Percentiles rank a stretch among this genome's conserved stretches.
These are phyloP conservation scores for Aethionema arabicum DNA, from an alignment of 345 rosid genomes.

Conservation along the genomic window DNA sequence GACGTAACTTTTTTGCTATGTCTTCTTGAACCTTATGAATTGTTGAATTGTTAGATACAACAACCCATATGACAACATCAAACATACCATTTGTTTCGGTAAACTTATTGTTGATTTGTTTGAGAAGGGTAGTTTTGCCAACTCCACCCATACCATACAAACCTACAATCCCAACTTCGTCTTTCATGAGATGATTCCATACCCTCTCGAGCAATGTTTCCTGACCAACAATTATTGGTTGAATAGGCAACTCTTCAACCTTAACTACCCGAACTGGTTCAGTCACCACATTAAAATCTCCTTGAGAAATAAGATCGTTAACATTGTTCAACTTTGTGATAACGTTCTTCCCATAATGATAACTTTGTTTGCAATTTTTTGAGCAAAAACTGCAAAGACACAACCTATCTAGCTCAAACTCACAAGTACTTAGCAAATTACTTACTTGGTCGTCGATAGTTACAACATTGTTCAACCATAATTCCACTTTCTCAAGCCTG, in stretches of 20 bases:
- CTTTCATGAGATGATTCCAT: slow-evolving; percentile 8
- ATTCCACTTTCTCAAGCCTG: neutral
- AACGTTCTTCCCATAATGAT: neutral
- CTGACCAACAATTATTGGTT: slow-evolving; percentile 3
- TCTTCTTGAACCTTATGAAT: slow-evolving; percentile 18
- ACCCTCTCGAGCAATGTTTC: slow-evolving; percentile 3
- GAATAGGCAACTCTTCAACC: neutral
- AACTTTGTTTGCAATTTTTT: neutral
- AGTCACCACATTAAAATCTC: slow-evolving; percentile 17
- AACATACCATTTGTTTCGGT: neutral
- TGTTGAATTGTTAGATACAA: slow-evolving; percentile 3
- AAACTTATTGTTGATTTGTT: slow-evolving; percentile 20
- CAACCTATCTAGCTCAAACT: neutral
- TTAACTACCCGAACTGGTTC: neutral
- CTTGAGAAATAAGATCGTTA: neutral
- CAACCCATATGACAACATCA: slow-evolving; percentile 20
- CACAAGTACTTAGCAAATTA: neutral
- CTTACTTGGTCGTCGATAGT: neutral
- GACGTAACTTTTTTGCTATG: neutral
- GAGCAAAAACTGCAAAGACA: slow-evolving; percentile 3
- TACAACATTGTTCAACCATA: slow-evolving; percentile 7
- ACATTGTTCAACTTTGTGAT: neutral
- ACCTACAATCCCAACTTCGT: slow-evolving; percentile 14
- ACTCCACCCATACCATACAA: slow-evolving; percentile 24
- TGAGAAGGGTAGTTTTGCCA: slow-evolving; percentile 37